Base-by-base conservation (phyloP, 106 monocot genomes). In the Platanthera zijinensis region DNA sequence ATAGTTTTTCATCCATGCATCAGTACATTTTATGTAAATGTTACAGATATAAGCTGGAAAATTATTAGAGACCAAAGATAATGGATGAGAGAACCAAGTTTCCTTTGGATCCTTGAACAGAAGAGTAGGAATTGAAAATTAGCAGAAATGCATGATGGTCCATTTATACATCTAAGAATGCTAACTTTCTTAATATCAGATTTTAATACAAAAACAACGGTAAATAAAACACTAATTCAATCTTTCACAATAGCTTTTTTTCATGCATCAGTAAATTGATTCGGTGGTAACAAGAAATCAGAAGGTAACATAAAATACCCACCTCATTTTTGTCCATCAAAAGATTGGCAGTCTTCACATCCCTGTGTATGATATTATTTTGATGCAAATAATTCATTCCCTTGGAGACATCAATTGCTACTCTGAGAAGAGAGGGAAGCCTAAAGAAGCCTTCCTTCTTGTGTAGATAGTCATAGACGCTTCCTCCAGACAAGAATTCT, bases 331-430 rank as follows among this genome's bases (percentile, higher is more conserved):
- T 81, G 78, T 88, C 87, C 84, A 88, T 80, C 28, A 88, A 82
- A 68, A 88, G 79, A 66, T 88, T 88, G 51, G 87, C 84, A 53
- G 84, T 59, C 76, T 88, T 88, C 62, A 88, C 57, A 51, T 88
- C 87, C 77, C 84, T 76, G 59, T 88, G 87, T 10, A 88, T 80
- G 56, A 88, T 88, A 73, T 78, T 80, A 61, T 75, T 79, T 68
- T 84, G 82, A 74, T 88, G 87, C 76, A 88, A 80, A 77, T 84
- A 88, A 52, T 82, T 77, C 87, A 88, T 88, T 79, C 87, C 87
- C 46, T 82, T 88, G 21, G 82, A 88, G 28, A 84, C 70, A 74
- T 88, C 84, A 70, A 78, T 45, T 57, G 84, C 87, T 68, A 88
- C 73, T 76, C 76, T 78, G 5, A 88, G 68, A 57, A 88, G 69